A percentile compares a stretch with the other conserved stretches of the same genome.
These are phyloP conservation scores for Sisymbrium altissimum DNA, from an alignment of 345 rosid species.

Conservation along the genomic window DNA sequence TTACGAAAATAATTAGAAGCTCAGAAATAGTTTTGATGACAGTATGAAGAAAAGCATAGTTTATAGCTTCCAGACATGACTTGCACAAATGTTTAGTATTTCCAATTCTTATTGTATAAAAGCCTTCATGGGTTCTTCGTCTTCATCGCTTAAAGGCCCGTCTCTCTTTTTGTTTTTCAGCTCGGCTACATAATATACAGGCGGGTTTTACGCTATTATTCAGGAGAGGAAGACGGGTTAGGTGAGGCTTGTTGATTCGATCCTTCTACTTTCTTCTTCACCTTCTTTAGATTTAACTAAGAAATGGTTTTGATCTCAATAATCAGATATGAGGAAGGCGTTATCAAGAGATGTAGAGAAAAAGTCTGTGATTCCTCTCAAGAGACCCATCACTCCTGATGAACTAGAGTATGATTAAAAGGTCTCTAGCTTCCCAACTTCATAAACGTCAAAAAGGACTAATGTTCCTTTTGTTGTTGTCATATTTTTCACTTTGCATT, in stretches of 20 bases:
- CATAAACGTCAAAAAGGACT: background rate
- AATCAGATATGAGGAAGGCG: conserved; percentile 94
- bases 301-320: background rate
- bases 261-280: background rate
- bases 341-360: conserved; percentile 80
- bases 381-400: conserved; percentile 80
- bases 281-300: background rate
- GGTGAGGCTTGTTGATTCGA: conserved; percentile 44
- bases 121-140: background rate
- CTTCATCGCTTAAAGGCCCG: background rate
- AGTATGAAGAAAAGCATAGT: background rate
- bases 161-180: conserved; percentile 33
- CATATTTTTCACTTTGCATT: conserved; percentile 8
- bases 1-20: background rate
- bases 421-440: background rate
- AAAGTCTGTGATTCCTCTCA: conserved; percentile 83
- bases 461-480: background rate
- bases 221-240: conserved; percentile 89
- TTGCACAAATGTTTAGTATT: background rate
- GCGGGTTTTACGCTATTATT: conserved; percentile 87
- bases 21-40: background rate
- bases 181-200: conserved; percentile 84
- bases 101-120: background rate
- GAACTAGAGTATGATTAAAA: conserved; percentile 83
- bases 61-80: background rate